These are phyloP conservation scores for Trichomonascus vanleenenianus DNA, from an alignment of 805 yeast species.

Conservation along the genomic window DNA sequence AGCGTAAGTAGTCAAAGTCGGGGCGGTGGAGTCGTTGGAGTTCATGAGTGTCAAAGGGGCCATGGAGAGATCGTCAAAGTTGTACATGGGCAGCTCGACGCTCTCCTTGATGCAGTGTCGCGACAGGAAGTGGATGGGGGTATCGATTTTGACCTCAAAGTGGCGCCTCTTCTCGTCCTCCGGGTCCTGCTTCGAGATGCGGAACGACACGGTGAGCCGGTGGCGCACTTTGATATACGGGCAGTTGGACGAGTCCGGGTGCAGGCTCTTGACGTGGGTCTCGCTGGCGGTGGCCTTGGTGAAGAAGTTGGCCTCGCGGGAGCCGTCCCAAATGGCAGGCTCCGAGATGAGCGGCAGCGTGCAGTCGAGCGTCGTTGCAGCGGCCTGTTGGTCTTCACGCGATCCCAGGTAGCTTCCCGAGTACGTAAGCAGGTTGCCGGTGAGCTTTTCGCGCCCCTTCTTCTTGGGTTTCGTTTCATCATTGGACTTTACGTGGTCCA, in stretches of 20 bases:
- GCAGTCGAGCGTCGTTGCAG: slow-evolving; percentile 10
- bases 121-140: slow-evolving; percentile 74
- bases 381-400: background rate
- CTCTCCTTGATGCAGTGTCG: slow-evolving; percentile 24
- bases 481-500: background rate
- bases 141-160: slow-evolving; percentile 89
- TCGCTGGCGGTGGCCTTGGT: background rate
- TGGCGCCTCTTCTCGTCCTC: slow-evolving; percentile 63
- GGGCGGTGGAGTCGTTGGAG: slow-evolving; percentile 4
- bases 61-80: slow-evolving; percentile 7
- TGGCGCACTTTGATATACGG: slow-evolving; percentile 80
- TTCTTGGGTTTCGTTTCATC: background rate
- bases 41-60: slow-evolving; percentile 5
- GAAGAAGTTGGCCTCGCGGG: background rate
- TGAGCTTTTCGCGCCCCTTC: slow-evolving; percentile 3
- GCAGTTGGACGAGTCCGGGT: slow-evolving; percentile 72
- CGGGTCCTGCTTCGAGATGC: slow-evolving; percentile 55
- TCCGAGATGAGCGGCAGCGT: slow-evolving; percentile 12
- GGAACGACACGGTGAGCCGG: slow-evolving; percentile 83
- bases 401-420: background rate
- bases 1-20: background rate
- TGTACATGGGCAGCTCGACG: slow-evolving; percentile 25
- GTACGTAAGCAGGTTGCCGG: slow-evolving; percentile 9
- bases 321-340: slow-evolving; percentile 4
- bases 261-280: slow-evolving; percentile 41